Conservation (phyloP, 352 stramenopile species). For the Pythium vanterpoolii region DNA sequence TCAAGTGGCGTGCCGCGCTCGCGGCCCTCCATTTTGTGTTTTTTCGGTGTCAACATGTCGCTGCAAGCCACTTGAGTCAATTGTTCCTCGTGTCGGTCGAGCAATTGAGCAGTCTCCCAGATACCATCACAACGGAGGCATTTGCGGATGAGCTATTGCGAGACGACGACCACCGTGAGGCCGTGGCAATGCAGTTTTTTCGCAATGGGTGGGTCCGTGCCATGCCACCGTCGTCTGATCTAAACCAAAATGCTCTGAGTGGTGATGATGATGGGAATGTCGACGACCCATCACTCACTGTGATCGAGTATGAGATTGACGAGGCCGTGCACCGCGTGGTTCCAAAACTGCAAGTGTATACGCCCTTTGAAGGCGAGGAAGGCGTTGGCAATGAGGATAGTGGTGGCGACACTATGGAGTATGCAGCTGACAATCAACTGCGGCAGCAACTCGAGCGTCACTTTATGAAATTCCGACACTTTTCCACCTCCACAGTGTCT, state of each 20-base stretch:
- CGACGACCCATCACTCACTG: conserved; percentile 1
- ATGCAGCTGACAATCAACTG: conserved; percentile 35
- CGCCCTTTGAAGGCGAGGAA: not conserved
- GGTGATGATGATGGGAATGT: not conserved
- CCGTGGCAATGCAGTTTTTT: conserved; percentile 47
- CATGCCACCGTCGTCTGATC: conserved; percentile 24
- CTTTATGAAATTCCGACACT: conserved; percentile 44
- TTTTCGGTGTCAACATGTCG: conserved; percentile 2
- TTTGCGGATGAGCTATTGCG: conserved; percentile 37
- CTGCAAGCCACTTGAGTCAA: conserved; percentile 19
- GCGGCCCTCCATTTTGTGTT: conserved; percentile 52
- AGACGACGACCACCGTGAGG: conserved; percentile 29
- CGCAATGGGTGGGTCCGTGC: conserved; percentile 42
- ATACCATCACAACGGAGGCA: conserved; percentile 2
- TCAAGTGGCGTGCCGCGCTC: conserved; percentile 62
- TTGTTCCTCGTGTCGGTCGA: conserved; percentile 18
- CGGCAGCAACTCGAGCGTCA: conserved; percentile 50
- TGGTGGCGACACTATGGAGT: conserved; percentile 23
- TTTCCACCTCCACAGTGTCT: not conserved
- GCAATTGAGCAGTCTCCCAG: not conserved
- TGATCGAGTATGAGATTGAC: conserved; percentile 19
- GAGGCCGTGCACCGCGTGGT: conserved; percentile 17
- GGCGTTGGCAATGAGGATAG: conserved; percentile 23
- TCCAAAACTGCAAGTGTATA: not conserved
- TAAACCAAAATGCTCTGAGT: not conserved